Percentiles rank a stretch among this genome's conserved stretches.
Evolutionary conservation across 129 eudicot genomes (phyloP).

Genomic region (Lactuca saligna): DNA sequence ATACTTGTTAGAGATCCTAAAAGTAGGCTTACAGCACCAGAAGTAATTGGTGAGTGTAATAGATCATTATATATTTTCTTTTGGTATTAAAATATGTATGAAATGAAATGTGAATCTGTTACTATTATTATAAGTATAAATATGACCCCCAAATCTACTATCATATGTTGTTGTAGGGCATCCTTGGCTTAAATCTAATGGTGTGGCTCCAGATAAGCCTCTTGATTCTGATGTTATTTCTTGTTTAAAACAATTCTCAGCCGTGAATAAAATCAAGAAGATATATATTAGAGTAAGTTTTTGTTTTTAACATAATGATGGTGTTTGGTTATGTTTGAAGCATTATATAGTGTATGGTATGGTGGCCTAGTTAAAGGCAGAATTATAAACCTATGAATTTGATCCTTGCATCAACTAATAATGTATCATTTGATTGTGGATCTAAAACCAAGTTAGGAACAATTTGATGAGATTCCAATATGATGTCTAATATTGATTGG

Average conservation of each 20-base stretch:
- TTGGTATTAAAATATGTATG: neutral
- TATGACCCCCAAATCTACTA: neutral
- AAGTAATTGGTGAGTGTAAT: conserved; percentile 77
- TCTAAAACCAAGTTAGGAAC: neutral
- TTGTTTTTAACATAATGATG: too few relatives aligned
- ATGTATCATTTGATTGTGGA: neutral
- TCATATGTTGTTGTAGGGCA: conserved; percentile 52
- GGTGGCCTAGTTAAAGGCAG: too few relatives aligned
- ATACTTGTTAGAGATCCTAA: conserved; percentile 94
- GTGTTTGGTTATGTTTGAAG: too few relatives aligned
- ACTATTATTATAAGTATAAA: too few relatives aligned
- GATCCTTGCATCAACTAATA: too few relatives aligned
- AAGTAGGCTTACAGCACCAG: conserved; percentile 77
- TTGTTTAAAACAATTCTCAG: conserved; percentile 92
- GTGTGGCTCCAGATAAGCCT: conserved; percentile 93
- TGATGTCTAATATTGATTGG: too few relatives aligned
- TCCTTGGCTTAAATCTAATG: conserved; percentile 85
- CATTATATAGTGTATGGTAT: too few relatives aligned
- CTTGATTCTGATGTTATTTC: conserved; percentile 88
- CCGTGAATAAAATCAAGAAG: conserved; percentile 90
- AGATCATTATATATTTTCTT: too few relatives aligned
- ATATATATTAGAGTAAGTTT: conserved; percentile 79
- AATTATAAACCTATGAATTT: too few relatives aligned
- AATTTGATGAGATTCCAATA: too few relatives aligned
- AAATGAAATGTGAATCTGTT: neutral